Percentiles rank a stretch among this genome's conserved stretches.
phyloP scores from a whole-genome alignment of 2,329 filamentous ascomycete species.

The Xylariaceae sp. region DNA sequence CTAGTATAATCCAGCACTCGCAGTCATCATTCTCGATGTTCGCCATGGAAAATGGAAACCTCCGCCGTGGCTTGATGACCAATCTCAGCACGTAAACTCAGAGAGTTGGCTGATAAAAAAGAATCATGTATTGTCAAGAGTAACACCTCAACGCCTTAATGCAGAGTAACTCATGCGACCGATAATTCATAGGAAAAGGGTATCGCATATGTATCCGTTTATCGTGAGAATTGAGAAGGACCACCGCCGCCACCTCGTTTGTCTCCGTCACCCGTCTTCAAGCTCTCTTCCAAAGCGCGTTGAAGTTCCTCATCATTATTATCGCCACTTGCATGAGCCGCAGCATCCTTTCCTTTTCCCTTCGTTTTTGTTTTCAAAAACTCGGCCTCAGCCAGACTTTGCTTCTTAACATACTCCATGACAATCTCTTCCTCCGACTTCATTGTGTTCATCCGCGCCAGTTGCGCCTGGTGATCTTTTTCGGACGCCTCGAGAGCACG shows the following conservation, averaged over 20 bases:
- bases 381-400: constrained; percentile 68
- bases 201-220: constrained; percentile 1
- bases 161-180: too few species aligned
- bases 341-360: constrained; percentile 32
- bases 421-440: constrained; percentile 68
- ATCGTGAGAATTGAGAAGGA: constrained; percentile 15
- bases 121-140: too few species aligned
- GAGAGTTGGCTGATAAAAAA: too few species aligned
- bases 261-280: constrained; percentile 16
- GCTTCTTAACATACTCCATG: constrained; percentile 72
- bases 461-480: constrained; percentile 40
- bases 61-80: too few species aligned
- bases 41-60: too few species aligned
- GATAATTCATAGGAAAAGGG: not conserved
- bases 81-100: too few species aligned
- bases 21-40: too few species aligned
- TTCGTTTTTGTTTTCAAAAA: constrained; percentile 34
- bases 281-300: constrained; percentile 28
- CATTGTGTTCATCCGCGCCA: constrained; percentile 38
- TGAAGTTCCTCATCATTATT: constrained; percentile 25
- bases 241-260: constrained; percentile 20
- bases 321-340: constrained; percentile 11
- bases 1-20: too few species aligned
- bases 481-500: constrained; percentile 47
- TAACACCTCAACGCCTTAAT: too few species aligned